Conservation (phyloP, 495 filamentous ascomycete genomes). For the Podospora comata region DNA sequence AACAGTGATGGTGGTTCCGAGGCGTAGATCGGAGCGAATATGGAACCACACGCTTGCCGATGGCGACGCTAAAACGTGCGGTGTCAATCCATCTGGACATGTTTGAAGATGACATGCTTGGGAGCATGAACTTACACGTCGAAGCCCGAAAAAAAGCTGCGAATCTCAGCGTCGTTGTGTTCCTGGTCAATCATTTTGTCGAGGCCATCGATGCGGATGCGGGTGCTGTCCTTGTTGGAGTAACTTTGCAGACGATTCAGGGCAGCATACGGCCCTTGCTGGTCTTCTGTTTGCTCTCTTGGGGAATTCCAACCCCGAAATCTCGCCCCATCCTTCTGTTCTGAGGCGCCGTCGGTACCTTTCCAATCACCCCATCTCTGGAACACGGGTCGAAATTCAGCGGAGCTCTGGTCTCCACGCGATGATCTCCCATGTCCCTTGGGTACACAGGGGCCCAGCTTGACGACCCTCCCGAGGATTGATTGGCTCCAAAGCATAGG, state of each 20-base stretch:
- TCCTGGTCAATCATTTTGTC: constrained; percentile 56
- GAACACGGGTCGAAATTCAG: constrained; percentile 25
- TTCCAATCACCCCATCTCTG: constrained; percentile 43
- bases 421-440: constrained; percentile 21
- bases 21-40: constrained; percentile 51
- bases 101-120: constrained; percentile 29
- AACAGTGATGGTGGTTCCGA: constrained; percentile 64
- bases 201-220: constrained; percentile 63
- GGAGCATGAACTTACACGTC: constrained; percentile 30
- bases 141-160: constrained; percentile 57
- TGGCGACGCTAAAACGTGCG: constrained; percentile 36
- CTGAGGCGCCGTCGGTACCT: constrained; percentile 19
- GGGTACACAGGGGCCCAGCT: constrained; percentile 59
- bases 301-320: background rate
- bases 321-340: background rate
- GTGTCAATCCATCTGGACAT: constrained; percentile 17
- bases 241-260: constrained; percentile 14
- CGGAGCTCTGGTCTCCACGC: constrained; percentile 5
- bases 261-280: constrained; percentile 26
- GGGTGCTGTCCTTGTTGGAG: constrained; percentile 40
- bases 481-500: constrained; percentile 52
- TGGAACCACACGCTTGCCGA: constrained; percentile 63
- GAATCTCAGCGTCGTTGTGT: constrained; percentile 51
- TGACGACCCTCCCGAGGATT: constrained; percentile 55
- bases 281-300: background rate